These are phyloP conservation scores for Hyparrhenia diplandra DNA, from an alignment of 176 grass and related monocot species.

Conservation along the genomic window DNA sequence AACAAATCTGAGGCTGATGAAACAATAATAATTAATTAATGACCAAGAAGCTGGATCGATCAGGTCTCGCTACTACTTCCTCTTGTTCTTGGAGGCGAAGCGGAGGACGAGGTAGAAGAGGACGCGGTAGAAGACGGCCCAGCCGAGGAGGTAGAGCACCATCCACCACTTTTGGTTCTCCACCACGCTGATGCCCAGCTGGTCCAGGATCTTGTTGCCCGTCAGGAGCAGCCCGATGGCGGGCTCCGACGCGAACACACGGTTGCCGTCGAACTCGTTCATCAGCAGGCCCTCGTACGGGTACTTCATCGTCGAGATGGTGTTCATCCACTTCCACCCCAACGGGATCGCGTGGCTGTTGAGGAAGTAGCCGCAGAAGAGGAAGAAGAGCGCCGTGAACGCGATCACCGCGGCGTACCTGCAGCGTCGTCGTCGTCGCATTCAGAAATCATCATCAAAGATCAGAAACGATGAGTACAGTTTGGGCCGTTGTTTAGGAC, in stretches of 20 bases:
- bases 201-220: constrained; percentile 45
- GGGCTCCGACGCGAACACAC: neutral
- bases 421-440: neutral
- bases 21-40: neutral
- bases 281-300: constrained; percentile 63
- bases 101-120: constrained; percentile 68
- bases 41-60: too few relatives aligned
- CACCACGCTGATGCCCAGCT: constrained; percentile 32
- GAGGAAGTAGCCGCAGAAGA: too few relatives aligned
- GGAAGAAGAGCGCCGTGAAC: too few relatives aligned
- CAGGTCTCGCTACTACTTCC: constrained; percentile 29
- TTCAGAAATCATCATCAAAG: too few relatives aligned
- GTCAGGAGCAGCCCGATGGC: neutral
- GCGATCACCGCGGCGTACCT: constrained; percentile 61
- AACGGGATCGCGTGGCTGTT: too few relatives aligned
- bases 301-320: too few relatives aligned
- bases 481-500: neutral
- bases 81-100: constrained; percentile 69
- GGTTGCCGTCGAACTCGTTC: constrained; percentile 42
- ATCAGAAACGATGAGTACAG: neutral
- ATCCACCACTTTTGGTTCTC: constrained; percentile 55
- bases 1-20: neutral
- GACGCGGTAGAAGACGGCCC: constrained; percentile 57
- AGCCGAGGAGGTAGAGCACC: constrained; percentile 58
- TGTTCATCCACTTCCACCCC: too few relatives aligned